phyloP scores from a whole-genome alignment of 2,329 filamentous ascomycete genomes.

The Colletotrichum gloeosporioides region DNA sequence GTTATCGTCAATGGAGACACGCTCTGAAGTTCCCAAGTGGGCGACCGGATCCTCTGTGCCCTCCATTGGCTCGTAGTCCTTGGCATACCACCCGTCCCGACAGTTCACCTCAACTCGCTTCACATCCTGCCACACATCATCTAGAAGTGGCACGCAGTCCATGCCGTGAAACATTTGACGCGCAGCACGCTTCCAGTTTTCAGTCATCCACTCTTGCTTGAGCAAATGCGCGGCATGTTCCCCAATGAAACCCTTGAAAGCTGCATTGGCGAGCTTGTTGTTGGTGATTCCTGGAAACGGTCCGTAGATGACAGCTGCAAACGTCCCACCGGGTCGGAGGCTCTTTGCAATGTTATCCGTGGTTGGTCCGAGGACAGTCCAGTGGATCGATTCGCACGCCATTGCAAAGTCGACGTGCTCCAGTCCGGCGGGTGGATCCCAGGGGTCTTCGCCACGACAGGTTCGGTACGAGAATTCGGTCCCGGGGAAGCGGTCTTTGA shows the following conservation, averaged over 20 bases:
- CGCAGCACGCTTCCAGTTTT: conserved; percentile 6
- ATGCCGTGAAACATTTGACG: conserved; percentile 9
- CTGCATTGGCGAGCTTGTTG: neutral
- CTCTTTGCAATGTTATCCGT: neutral
- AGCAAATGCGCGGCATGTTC: neutral
- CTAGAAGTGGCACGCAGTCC: neutral
- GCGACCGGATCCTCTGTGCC: neutral
- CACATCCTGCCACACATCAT: conserved; percentile 1
- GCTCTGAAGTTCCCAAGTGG: neutral
- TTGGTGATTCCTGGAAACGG: conserved; percentile 1
- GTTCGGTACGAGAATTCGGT: neutral
- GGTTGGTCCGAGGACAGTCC: neutral
- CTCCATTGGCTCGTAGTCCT: neutral
- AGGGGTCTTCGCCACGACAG: neutral
- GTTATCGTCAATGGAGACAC: neutral
- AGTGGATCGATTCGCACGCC: conserved; percentile 10
- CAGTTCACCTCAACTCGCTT: conserved; percentile 6
- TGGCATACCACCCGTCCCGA: conserved; percentile 1
- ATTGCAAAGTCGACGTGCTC: neutral
- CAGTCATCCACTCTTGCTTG: neutral
- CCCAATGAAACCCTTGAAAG: neutral
- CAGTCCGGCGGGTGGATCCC: neutral
- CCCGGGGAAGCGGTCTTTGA: neutral
- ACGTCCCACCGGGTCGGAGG: neutral
- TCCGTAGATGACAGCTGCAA: conserved; percentile 9